Base-by-base conservation (phyloP, 2,329 filamentous ascomycete species). In the Colletotrichum orbiculare region DNA sequence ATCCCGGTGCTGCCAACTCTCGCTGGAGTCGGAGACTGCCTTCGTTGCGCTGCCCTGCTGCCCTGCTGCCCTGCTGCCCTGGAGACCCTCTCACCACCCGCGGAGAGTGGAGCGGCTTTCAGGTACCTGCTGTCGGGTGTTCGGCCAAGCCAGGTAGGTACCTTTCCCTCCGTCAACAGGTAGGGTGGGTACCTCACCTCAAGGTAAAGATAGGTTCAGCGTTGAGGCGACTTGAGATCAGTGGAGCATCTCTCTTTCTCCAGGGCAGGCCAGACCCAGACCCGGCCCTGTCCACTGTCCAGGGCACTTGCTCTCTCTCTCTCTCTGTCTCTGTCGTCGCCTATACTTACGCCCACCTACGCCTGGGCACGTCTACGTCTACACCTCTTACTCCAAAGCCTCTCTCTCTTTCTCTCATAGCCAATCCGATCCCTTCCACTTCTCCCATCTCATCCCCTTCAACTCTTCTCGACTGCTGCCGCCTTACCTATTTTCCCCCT, bases 181-280 rank as follows among this genome's bases (percentile, higher is more conserved):
- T 17, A 17, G 17, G 17, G 25, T 25, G 4, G 25, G 25, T 5
- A 25, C 25, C 25, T 25, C 4, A 25, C 25, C 25, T 25, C 25
- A 25, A 25, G 25, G 25, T 25, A 4, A 25, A 25, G 25, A 5
- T 25, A 25, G 25, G 25, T 25, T 4, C 25, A 25, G 25, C 4
- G 25, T 25, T 5, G 25, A 25, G 25, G 25, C 25, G 25, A 25
- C 25, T 25, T 25, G 25, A 25, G 25, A 25, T 25, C 25, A 25
- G 25, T 25, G 25, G 25, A 25, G 25, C 25, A 25, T 4, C 25
- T 25, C 25, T 25, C 48, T 62, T 61, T 46, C 55, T 54, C 60
- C 60, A 64, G 60, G 25, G 25, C 60, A 63, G 58, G 54, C 60
- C 49, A 57, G 62, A 58, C 50, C 57, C 35, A 61, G 57, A 61